These are phyloP conservation scores for Spatholobus suberectus DNA, from an alignment of 306 rosid genomes.

Conservation along the genomic window DNA sequence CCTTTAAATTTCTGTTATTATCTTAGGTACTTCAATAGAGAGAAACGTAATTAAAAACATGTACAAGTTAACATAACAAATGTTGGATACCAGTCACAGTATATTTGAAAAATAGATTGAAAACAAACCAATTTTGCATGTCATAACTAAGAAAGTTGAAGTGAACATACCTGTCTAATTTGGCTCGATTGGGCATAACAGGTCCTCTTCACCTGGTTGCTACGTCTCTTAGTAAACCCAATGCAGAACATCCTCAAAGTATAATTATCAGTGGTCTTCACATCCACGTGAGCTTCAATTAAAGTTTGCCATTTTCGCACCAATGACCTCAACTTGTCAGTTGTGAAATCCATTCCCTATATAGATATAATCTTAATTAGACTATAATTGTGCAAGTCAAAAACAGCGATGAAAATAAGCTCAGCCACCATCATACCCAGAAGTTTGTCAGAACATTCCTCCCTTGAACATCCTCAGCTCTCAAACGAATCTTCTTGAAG, in stretches of 20 bases:
- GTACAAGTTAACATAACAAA: background rate
- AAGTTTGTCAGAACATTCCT: constrained; percentile 86
- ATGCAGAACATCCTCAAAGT: constrained; percentile 90
- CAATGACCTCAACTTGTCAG: constrained; percentile 92
- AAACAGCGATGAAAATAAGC: background rate
- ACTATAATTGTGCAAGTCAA: background rate
- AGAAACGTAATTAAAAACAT: background rate
- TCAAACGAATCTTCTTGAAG: constrained; percentile 87
- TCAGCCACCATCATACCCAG: constrained; percentile 63
- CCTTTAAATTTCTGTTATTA: background rate
- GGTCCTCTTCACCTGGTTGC: constrained; percentile 91
- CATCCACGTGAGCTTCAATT: constrained; percentile 96
- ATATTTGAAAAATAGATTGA: background rate
- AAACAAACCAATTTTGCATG: background rate
- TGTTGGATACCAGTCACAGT: background rate
- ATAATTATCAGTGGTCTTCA: constrained; percentile 84
- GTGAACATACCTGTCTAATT: constrained; percentile 68
- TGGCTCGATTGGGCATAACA: constrained; percentile 95
- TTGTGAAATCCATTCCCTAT: constrained; percentile 91
- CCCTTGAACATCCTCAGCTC: constrained; percentile 97
- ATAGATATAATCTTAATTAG: background rate
- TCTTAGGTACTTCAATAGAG: background rate
- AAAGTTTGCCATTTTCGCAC: constrained; percentile 91
- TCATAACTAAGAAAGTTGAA: background rate
- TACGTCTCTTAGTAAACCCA: constrained; percentile 89